phyloP scores from a whole-genome alignment of 73 alveolate species.

The Paraurostyla sp. region DNA sequence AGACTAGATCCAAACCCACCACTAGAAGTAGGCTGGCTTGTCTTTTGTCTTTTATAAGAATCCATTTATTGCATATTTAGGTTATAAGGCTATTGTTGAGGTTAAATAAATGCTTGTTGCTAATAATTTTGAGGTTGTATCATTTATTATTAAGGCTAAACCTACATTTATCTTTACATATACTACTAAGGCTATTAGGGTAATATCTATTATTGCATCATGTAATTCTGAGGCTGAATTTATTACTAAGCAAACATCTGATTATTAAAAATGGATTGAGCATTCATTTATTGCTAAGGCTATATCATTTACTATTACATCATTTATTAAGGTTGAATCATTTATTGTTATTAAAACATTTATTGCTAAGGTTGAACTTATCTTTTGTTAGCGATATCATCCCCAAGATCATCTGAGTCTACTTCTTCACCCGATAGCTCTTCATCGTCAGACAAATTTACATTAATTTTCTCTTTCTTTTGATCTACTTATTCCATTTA shows the following conservation, averaged over 20 bases:
- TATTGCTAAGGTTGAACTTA: neutral
- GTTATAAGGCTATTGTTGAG: too few relatives aligned
- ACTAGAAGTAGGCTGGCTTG: too few relatives aligned
- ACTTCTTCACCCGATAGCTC: slow-evolving; percentile 52
- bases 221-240: too few relatives aligned
- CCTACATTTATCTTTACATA: too few relatives aligned
- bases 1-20: too few relatives aligned
- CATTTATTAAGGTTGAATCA: slow-evolving; percentile 1
- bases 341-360: neutral
- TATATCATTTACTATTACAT: neutral
- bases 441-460: neutral
- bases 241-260: too few relatives aligned
- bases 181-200: too few relatives aligned
- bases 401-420: slow-evolving; percentile 63
- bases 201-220: neutral
- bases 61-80: too few relatives aligned
- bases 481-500: neutral
- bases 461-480: neutral
- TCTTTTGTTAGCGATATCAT: neutral
- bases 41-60: too few relatives aligned
- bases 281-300: neutral
- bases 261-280: too few relatives aligned
- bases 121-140: neutral
- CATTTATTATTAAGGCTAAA: neutral
- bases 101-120: neutral